Evolutionary conservation across 495 filamentous ascomycete genomes (phyloP).

Genomic region (Penicillium steckii): DNA sequence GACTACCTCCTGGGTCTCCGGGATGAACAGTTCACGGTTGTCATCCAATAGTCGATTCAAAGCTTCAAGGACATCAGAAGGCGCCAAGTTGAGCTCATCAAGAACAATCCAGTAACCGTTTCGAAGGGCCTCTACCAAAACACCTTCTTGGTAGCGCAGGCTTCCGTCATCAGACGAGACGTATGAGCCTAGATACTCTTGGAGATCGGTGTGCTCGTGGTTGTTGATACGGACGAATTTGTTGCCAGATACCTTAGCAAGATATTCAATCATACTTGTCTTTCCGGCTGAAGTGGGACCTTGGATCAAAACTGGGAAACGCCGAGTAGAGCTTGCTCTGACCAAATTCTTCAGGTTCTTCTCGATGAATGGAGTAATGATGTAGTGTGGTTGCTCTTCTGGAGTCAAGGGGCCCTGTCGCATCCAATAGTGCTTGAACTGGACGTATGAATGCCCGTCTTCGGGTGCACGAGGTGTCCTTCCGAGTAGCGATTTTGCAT

Average conservation of each 20-base stretch:
- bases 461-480: conserved; percentile 71
- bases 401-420: conserved; percentile 63
- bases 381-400: conserved; percentile 82
- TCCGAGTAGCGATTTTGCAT: conserved; percentile 65
- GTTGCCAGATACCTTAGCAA: conserved; percentile 93
- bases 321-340: conserved; percentile 83
- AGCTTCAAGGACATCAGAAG: conserved; percentile 94
- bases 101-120: conserved; percentile 97
- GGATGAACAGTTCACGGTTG: conserved; percentile 95
- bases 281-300: conserved; percentile 97
- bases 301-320: conserved; percentile 94
- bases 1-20: conserved; percentile 93
- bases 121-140: conserved; percentile 88
- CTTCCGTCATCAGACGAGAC: conserved; percentile 81
- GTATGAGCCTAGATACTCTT: conserved; percentile 96
- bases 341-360: conserved; percentile 92
- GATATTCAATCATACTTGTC: conserved; percentile 98
- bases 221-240: conserved; percentile 99
- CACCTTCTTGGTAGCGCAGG: conserved; percentile 86
- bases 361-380: conserved; percentile 92
- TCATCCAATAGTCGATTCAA: conserved; percentile 94
- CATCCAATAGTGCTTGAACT: conserved; percentile 92
- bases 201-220: conserved; percentile 96
- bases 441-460: conserved; percentile 77
- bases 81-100: conserved; percentile 94